Base-by-base conservation (phyloP, 805 yeast genomes). In the Kuraishia ogatae region DNA sequence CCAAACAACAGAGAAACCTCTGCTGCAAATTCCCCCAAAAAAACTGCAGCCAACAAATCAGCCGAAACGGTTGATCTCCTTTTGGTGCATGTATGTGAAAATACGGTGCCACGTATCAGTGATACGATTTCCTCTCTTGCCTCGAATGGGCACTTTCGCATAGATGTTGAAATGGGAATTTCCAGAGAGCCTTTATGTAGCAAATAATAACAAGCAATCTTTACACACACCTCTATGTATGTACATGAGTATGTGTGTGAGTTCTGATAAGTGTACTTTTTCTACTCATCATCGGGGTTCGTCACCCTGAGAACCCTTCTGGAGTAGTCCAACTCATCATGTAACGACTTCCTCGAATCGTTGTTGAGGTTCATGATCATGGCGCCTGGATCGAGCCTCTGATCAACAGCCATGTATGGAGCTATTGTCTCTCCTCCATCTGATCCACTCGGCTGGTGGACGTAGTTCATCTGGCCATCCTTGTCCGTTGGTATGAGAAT, bases 311-410 rank as follows among this genome's bases (percentile, higher is more conserved):
- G 67, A 5, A 83, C 84, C 56, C 78, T 71, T 49, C 87, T 69
- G 2, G 81, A 73, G 61, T 83, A 83, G 61, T 83, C 87, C 58
- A 73, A 72, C 55, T 83, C 79, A 62, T 83, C 88, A 20, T 74
- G 79, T 39, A 83, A 62, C 39, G 80, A 72, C 50, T 75, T 68
- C 50, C 72, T 66, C 7, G 82, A 76, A 39, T 73, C 75, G 53
- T 64, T 64, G 60, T 74, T 74, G 50, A 71, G 64, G 53, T 76
- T 78, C 75, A 78, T 73, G 58, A 76, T 75, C 71, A 81, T 72
- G 50, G 75, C 75, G 54, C 73, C 68, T 4, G 88, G 88, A 59
- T 84, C 88, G 54, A 84, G 66, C 48, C 89, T 67, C 61, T 79
- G 84, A 66, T 83, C 89, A n/a, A 81, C 81, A 53, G 68, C 66